A percentile compares a stretch with the other conserved stretches of the same genome.
These are phyloP conservation scores for Plantago major DNA, from an alignment of 257 asterid species.

Conservation along the genomic window DNA sequence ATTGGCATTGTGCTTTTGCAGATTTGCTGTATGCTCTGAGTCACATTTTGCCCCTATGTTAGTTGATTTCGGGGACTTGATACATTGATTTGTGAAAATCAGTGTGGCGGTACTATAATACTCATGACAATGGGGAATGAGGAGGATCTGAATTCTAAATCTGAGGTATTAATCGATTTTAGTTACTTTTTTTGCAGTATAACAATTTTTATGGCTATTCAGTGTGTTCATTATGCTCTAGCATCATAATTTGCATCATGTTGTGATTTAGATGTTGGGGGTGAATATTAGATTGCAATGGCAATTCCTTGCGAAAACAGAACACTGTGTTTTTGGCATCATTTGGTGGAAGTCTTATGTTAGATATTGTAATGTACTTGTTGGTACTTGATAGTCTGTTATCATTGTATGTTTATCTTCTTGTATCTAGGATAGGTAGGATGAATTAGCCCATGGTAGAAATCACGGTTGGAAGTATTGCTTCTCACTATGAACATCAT, in stretches of 20 bases:
- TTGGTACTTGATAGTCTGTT: too few species aligned
- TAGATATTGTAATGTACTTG: neutral
- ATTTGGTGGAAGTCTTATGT: neutral
- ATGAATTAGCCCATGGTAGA: too few species aligned
- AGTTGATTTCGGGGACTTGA: too few species aligned
- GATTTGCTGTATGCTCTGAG: too few species aligned
- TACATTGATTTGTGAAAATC: neutral
- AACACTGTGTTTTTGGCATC: neutral
- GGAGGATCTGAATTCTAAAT: slow-evolving; percentile 34
- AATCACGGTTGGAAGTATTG: too few species aligned
- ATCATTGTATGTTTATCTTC: neutral
- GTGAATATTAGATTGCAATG: neutral
- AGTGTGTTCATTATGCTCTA: neutral
- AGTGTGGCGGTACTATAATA: slow-evolving; percentile 3
- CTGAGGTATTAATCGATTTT: slow-evolving; percentile 42
- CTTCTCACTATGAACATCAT: too few species aligned
- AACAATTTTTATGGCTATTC: neutral
- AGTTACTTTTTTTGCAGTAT: slow-evolving; percentile 1
- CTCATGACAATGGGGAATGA: slow-evolving; percentile 45
- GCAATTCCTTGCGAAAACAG: neutral
- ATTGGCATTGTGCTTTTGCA: neutral
- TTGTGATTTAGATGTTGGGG: slow-evolving; percentile 1
- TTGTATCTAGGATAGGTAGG: too few species aligned
- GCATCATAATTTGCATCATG: slow-evolving; percentile 4
- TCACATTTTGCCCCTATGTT: neutral